A percentile compares a stretch with the other conserved stretches of the same genome.
Conservation (phyloP, 31 red algal genomes). For the Endocladia muricata region DNA sequence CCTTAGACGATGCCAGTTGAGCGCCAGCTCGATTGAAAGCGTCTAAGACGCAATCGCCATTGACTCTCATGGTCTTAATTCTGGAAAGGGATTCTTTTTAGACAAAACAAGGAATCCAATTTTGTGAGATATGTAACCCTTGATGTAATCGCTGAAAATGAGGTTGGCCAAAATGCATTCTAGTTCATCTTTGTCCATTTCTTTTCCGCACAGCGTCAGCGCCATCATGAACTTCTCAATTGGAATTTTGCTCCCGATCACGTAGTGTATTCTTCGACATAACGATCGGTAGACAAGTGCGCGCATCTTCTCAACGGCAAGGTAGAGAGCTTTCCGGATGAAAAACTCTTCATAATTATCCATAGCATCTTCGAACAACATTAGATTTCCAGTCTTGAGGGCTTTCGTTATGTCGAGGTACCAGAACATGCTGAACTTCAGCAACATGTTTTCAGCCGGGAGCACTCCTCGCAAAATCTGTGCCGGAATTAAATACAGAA, state of each 20-base stretch:
- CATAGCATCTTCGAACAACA: slow-evolving; percentile 48
- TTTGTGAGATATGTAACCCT: slow-evolving; percentile 91
- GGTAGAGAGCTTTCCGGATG: slow-evolving; percentile 66
- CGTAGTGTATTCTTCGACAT: slow-evolving; percentile 19
- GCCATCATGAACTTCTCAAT: slow-evolving; percentile 32
- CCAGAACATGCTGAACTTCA: slow-evolving; percentile 48
- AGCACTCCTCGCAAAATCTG: slow-evolving; percentile 71
- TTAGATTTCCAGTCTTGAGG: slow-evolving; percentile 60
- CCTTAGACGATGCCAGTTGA: too few species aligned
- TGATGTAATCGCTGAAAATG: slow-evolving; percentile 79
- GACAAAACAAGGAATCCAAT: slow-evolving; percentile 71
- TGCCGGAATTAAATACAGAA: slow-evolving; percentile 85
- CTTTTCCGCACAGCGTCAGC: slow-evolving; percentile 40
- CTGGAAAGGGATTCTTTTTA: slow-evolving; percentile 79
- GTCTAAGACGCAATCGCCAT: background rate
- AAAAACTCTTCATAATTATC: slow-evolving; percentile 73
- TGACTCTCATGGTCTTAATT: background rate
- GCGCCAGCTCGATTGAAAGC: too few species aligned
- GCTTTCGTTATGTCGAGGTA: slow-evolving; percentile 61
- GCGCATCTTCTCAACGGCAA: slow-evolving; percentile 85
- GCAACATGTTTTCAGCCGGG: slow-evolving; percentile 58
- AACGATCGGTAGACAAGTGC: slow-evolving; percentile 69
- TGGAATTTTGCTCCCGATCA: slow-evolving; percentile 44
- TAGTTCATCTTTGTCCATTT: slow-evolving; percentile 72
- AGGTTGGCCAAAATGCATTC: slow-evolving; percentile 94